A percentile compares a stretch with the other conserved stretches of the same genome.
These are phyloP conservation scores for Pichia manshurica DNA, from an alignment of 805 yeast genomes.

Conservation along the genomic window DNA sequence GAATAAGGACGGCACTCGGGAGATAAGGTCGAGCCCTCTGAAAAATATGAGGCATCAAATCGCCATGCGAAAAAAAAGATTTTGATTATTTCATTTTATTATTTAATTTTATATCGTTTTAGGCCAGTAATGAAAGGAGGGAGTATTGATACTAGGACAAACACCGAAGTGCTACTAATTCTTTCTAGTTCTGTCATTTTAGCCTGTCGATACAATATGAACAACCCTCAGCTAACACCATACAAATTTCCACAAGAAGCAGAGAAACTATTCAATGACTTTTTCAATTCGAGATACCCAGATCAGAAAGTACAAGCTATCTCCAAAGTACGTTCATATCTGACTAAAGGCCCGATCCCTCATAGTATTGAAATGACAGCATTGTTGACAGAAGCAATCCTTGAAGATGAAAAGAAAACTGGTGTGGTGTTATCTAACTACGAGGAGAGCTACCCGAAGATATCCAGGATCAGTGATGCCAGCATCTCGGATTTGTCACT, in stretches of 20 bases:
- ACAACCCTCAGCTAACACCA: slow-evolving; percentile 30
- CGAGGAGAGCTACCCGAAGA: slow-evolving; percentile 1
- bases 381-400: slow-evolving; percentile 44
- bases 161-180: too few species aligned
- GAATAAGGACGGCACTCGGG: background rate
- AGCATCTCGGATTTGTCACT: slow-evolving; percentile 26
- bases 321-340: slow-evolving; percentile 45
- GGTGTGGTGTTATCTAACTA: slow-evolving; percentile 4
- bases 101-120: background rate
- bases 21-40: background rate
- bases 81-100: too few species aligned
- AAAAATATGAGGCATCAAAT: too few species aligned
- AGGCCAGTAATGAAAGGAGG: too few species aligned
- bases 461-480: background rate
- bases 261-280: slow-evolving; percentile 42
- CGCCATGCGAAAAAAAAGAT: too few species aligned
- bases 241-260: slow-evolving; percentile 40
- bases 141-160: too few species aligned
- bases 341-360: slow-evolving; percentile 59
- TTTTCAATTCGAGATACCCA: slow-evolving; percentile 32
- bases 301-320: slow-evolving; percentile 42
- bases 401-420: slow-evolving; percentile 33
- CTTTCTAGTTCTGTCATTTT: too few species aligned
- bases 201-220: too few species aligned
- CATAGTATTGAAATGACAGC: slow-evolving; percentile 69